phyloP scores from a whole-genome alignment of 2,329 filamentous ascomycete species.

The Pseudogymnoascus verrucosus region DNA sequence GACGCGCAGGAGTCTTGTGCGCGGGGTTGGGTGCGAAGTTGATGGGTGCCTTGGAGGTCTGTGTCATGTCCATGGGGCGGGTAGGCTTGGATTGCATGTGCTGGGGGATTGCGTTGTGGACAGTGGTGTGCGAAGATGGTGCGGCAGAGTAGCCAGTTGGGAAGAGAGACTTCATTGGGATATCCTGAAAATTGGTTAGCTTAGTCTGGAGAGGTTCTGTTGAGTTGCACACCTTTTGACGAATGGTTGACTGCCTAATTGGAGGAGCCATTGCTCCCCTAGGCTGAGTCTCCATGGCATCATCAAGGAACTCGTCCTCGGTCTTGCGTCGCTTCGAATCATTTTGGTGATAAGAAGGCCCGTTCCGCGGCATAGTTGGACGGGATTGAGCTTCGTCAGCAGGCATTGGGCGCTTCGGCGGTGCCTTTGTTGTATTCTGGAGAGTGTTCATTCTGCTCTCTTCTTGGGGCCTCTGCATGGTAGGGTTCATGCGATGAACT shows the following conservation, averaged over 20 bases:
- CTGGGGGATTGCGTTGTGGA: conserved; percentile 65
- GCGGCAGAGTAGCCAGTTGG: conserved; percentile 49
- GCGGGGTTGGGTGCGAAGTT: conserved; percentile 68
- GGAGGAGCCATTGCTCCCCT: conserved; percentile 72
- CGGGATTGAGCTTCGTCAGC: conserved; percentile 42
- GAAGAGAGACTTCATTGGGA: conserved; percentile 52
- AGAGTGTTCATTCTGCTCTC: conserved; percentile 56
- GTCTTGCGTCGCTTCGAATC: conserved; percentile 68
- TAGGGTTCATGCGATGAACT: conserved; percentile 51
- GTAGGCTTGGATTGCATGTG: conserved; percentile 51
- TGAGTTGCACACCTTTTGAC: conserved; percentile 29
- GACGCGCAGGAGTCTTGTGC: conserved; percentile 65
- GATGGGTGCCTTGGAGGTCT: conserved; percentile 80
- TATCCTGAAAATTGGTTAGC: conserved; percentile 50
- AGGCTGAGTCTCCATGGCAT: conserved; percentile 52
- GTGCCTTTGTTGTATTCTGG: conserved; percentile 59
- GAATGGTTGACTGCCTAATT: conserved; percentile 69
- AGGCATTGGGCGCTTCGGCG: conserved; percentile 63
- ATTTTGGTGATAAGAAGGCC: conserved; percentile 58
- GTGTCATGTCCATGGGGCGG: conserved; percentile 76
- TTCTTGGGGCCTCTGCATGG: conserved; percentile 45
- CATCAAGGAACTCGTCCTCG: conserved; percentile 57
- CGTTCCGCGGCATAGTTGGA: conserved; percentile 44
- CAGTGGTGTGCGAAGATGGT: conserved; percentile 17
- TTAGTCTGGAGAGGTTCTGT: conserved; percentile 48